Percentiles rank a stretch among this genome's conserved stretches.
These are phyloP conservation scores for Lyophyllum shimeji DNA, from an alignment of 768 basidiomycete genomes.

Conservation along the genomic window DNA sequence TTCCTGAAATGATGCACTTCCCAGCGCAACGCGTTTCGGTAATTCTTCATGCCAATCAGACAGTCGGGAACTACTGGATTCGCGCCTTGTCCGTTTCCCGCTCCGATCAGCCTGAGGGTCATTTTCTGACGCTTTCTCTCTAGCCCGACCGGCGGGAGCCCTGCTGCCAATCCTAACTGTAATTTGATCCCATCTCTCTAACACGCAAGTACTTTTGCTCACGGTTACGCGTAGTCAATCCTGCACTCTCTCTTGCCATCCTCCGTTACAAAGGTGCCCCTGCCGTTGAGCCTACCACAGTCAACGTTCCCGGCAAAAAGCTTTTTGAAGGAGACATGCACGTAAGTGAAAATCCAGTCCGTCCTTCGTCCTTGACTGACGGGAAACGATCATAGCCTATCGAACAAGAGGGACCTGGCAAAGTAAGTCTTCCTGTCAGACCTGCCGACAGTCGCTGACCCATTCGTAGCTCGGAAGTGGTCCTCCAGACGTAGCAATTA, in stretches of 20 bases:
- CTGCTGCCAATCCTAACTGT: constrained; percentile 18
- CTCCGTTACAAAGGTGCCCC: constrained; percentile 14
- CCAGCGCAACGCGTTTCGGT: constrained; percentile 35
- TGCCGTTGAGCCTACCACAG: not conserved
- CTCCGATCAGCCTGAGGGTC: not conserved
- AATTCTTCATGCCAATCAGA: constrained; percentile 40
- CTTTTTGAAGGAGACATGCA: constrained; percentile 28
- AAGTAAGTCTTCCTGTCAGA: not conserved
- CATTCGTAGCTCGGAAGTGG: constrained; percentile 16
- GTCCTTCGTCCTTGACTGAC: not conserved
- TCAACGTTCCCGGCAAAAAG: constrained; percentile 19
- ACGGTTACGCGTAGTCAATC: constrained; percentile 3
- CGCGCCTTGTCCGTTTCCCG: constrained; percentile 15
- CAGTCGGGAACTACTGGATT: constrained; percentile 44
- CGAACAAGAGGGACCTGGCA: constrained; percentile 2
- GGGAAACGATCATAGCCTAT: constrained; percentile 9
- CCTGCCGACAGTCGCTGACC: not conserved
- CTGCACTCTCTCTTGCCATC: constrained; percentile 25
- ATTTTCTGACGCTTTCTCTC: not conserved
- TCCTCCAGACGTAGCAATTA: constrained; percentile 21
- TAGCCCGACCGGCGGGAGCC: constrained; percentile 5
- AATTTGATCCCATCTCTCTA: not conserved
- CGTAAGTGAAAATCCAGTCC: constrained; percentile 14
- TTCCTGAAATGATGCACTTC: not conserved
- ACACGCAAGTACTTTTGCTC: not conserved